phyloP scores from a whole-genome alignment of 129 eudicot genomes.

The Flaveria linearis region DNA sequence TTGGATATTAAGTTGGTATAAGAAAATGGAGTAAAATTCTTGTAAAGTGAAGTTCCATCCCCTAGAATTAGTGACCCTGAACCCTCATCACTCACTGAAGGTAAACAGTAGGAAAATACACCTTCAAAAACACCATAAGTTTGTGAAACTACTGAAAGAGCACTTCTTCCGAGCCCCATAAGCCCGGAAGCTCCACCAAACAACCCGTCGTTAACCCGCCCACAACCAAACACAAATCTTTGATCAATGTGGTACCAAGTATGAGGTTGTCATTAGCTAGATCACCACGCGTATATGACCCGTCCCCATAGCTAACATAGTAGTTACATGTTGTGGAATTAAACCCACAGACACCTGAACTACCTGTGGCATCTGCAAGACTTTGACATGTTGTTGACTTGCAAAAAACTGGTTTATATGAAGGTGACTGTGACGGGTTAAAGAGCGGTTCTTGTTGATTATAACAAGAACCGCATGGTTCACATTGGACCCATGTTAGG shows the following conservation, averaged over 20 bases:
- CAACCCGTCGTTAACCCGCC: constrained; percentile 66
- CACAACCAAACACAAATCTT: constrained; percentile 82
- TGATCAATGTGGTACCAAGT: constrained; percentile 48
- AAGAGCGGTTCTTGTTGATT: constrained; percentile 77
- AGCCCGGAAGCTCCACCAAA: constrained; percentile 86
- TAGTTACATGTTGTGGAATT: constrained; percentile 58
- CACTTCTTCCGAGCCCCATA: constrained; percentile 85
- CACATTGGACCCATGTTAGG: constrained; percentile 91
- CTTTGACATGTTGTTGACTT: constrained; percentile 59
- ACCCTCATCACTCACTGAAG: constrained; percentile 46
- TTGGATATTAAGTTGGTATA: constrained; percentile 57
- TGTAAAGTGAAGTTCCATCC: constrained; percentile 48
- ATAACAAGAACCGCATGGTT: constrained; percentile 81
- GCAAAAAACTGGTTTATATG: constrained; percentile 60
- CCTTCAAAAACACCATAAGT: constrained; percentile 59
- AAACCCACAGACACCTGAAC: constrained; percentile 49
- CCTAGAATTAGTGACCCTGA: constrained; percentile 81
- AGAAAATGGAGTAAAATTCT: constrained; percentile 60
- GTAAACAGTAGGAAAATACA: constrained; percentile 86
- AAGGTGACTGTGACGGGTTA: constrained; percentile 60
- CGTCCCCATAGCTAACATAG: constrained; percentile 77
- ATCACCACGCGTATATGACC: constrained; percentile 76
- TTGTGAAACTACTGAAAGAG: constrained; percentile 70
- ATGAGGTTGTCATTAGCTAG: constrained; percentile 51
- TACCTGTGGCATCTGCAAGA: constrained; percentile 63